Base-by-base conservation (phyloP, 164 flowering plant genomes). In the Magnolia sinica region DNA sequence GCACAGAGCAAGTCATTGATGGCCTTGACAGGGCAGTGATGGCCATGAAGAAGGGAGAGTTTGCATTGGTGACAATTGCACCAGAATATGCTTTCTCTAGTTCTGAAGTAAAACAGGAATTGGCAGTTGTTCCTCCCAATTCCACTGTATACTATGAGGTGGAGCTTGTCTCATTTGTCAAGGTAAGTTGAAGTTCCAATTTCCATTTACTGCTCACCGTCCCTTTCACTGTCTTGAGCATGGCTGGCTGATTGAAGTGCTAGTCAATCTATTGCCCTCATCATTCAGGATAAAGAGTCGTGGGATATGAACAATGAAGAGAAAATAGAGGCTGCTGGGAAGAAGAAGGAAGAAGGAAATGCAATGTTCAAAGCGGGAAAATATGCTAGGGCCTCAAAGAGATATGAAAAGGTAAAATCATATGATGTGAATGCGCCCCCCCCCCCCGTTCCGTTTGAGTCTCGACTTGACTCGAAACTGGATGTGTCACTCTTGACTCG, bases 341-440 rank as follows among this genome's bases (percentile, higher is more conserved):
- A 84, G 79, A 96, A 96, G 86, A 96, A 96, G 82, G 98, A 96
- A 85, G 98, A 96, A 82, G 99, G 99, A 7, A 96, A 96, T 82
- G 86, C 80, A 2, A 68, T 89, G 50, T 96, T 94, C 77, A 96
- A 96, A 81, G 91, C 89, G n/a, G 96, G 98, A 2, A 96, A 94
- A 83, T 91, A 88, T 82, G 86, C 76, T 1, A 89, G 86, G 77
- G 99, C 99, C 10, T 90, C 97, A 10, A 92, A 92, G 88, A 88
- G 92, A 91, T 96, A 96, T 73, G 99, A 96, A 81, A 96, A 96
- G 95, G 99, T 94, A 74, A 55, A 6, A n/a, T 50, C 9, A 29
- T 68, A 29, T 8, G 6, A 68, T 16, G n/a, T 37, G 4, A 37
- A 37, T 37, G 45, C 2, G 2, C 29, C 29, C 29, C 29, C 29